phyloP scores from a whole-genome alignment of 2,329 filamentous ascomycete genomes.

The Nannizziopsis arthrosporioides region DNA sequence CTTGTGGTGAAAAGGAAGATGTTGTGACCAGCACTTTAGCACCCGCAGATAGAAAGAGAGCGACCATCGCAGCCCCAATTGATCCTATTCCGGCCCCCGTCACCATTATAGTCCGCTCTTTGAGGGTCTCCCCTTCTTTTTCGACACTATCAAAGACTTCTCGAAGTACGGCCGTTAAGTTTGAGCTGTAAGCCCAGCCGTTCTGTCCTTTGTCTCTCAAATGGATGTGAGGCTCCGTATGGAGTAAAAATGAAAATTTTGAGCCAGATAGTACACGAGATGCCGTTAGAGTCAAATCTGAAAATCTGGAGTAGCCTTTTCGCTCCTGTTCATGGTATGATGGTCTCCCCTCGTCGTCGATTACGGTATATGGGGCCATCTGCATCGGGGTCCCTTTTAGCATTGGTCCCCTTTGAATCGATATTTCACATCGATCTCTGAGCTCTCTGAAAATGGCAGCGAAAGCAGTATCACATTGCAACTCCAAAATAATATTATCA shows the following conservation, averaged over 20 bases:
- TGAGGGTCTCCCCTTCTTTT: neutral
- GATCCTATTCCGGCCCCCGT: constrained; percentile 21
- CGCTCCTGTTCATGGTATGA: neutral
- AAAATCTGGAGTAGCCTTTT: neutral
- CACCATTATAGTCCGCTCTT: neutral
- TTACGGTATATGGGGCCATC: neutral
- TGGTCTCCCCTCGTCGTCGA: neutral
- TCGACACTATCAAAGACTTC: constrained; percentile 10
- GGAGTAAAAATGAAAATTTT: too few species aligned
- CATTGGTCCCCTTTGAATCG: neutral
- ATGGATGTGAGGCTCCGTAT: neutral
- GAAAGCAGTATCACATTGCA: neutral
- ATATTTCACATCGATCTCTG: neutral
- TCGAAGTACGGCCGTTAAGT: constrained; percentile 14
- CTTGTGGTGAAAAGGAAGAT: constrained; percentile 22
- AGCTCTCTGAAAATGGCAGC: neutral
- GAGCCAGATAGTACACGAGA: too few species aligned
- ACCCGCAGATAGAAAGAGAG: constrained; percentile 25
- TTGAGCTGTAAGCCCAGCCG: constrained; percentile 17
- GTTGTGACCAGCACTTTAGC: constrained; percentile 33
- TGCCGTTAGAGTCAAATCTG: neutral
- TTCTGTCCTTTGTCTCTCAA: constrained; percentile 14
- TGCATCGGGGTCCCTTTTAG: neutral
- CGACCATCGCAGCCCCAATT: constrained; percentile 27
- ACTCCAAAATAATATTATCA: neutral